Evolutionary conservation across 2,329 filamentous ascomycete species (phyloP), one percentile per base, ranked within the genome.

Genomic region (Apiospora malaysiana): DNA sequence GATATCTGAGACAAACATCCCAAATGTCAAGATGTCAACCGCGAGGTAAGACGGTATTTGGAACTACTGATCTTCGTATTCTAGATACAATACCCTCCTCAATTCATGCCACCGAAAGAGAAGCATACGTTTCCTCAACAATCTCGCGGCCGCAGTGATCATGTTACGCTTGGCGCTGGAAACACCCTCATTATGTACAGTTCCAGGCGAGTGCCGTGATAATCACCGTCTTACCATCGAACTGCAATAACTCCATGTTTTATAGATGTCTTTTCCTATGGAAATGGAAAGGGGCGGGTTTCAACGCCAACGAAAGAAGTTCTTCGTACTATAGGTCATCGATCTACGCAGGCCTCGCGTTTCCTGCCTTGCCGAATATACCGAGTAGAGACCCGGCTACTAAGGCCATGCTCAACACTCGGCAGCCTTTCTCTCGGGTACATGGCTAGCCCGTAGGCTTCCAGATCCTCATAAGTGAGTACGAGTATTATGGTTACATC

Each of bases 1-100:
- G 56, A 23, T 63, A 63, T 63, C 56, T 63, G 56, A 63, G 56
- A 63, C 56, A 63, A 63, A 40, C 56, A 40, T 2, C 18, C 18
- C 56, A 14, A 40, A 40, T 63, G 32, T 63, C 56, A 63, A 63
- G 56, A 63, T 59, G 27, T 21, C 49, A 37, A 59, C 32, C 56
- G 6, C 16, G 25, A 8, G 49, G 49, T 18, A 56, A 23, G 25
- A 32, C 25, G 25, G 27, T 59, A 59, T 59, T 37, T 37, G 27
- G 51, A 59, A 59, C 56, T 63, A 63, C 21, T 40, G 18, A 63
- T 63, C 27, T n/a, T 40, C 18, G 40, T 14, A 9, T 37, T 40
- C 18, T 18, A 14, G 32, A 32, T 18, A n/a, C 12, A n/a, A 63
- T 9, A 40, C 18, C 21, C 32, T 6, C 27, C 9, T 63, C 18